Evolutionary conservation across 768 basidiomycete genomes (phyloP).

Genomic region (Vararia minispora): DNA sequence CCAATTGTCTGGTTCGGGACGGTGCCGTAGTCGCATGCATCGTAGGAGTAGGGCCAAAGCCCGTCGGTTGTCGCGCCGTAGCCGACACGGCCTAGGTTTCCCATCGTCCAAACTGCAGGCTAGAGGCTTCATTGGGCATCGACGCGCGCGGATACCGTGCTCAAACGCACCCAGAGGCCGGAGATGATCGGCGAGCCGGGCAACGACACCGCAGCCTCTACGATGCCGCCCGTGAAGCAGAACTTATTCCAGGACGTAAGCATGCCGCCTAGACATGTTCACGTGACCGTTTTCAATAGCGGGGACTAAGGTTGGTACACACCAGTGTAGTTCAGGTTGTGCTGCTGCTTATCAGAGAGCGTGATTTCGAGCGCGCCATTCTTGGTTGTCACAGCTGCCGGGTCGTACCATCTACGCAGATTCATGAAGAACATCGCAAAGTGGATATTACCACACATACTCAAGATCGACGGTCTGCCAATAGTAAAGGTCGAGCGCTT

Average conservation of each 20-base stretch:
- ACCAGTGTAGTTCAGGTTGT: slow-evolving; percentile 58
- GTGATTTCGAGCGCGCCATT: slow-evolving; percentile 32
- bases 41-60: slow-evolving; percentile 79
- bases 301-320: no score
- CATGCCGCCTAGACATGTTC: slow-evolving; percentile 11
- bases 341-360: slow-evolving; percentile 51
- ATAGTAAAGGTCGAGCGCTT: slow-evolving; percentile 37
- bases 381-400: slow-evolving; percentile 41
- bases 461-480: slow-evolving; percentile 27
- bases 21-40: slow-evolving; percentile 90
- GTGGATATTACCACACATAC: slow-evolving; percentile 15
- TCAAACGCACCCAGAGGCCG: slow-evolving; percentile 67
- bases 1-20: slow-evolving; percentile 71
- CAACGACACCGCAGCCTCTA: slow-evolving; percentile 56
- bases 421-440: no score
- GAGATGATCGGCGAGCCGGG: slow-evolving; percentile 55
- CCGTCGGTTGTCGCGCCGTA: slow-evolving; percentile 84
- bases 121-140: no score
- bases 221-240: slow-evolving; percentile 83
- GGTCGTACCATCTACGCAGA: slow-evolving; percentile 93
- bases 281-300: no score
- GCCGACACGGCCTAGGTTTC: slow-evolving; percentile 78
- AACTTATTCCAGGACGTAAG: slow-evolving; percentile 64
- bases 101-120: slow-evolving; percentile 77
- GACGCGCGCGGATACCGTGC: no score